phyloP scores from a whole-genome alignment of 495 filamentous ascomycete genomes.

The Amphirosellinia nigrospora region DNA sequence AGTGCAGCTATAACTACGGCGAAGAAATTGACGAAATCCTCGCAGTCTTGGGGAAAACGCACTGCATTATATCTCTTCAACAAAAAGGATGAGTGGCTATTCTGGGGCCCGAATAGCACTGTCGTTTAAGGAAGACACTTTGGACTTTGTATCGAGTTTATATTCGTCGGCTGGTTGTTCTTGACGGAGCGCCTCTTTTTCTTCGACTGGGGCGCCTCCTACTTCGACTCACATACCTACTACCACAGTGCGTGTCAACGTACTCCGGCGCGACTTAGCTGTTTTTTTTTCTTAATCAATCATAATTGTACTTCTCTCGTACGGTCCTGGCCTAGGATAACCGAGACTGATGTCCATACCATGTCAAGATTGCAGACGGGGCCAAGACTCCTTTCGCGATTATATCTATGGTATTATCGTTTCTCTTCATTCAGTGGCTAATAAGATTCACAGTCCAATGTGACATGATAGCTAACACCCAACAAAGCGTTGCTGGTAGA shows the following conservation, averaged over 20 bases:
- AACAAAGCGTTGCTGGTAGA: not conserved
- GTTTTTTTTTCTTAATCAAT: not conserved
- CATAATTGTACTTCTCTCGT: not conserved
- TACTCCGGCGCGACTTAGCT: not conserved
- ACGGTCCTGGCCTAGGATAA: no score
- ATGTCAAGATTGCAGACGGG: not conserved
- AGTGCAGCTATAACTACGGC: not conserved
- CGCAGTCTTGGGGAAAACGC: not conserved
- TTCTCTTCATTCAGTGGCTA: not conserved
- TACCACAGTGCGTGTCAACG: not conserved
- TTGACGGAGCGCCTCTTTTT: not conserved
- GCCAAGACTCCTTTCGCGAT: not conserved
- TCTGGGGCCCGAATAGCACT: not conserved
- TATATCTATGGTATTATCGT: not conserved
- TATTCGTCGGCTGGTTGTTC: not conserved
- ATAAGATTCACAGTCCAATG: not conserved
- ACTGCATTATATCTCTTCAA: not conserved
- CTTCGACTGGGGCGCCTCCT: not conserved
- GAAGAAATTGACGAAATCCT: not conserved
- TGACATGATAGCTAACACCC: slow-evolving; percentile 9
- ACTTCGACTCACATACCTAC: not conserved
- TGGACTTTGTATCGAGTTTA: not conserved
- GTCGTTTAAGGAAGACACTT: not conserved
- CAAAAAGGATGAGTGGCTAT: not conserved
- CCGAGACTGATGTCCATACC: no score